These are phyloP conservation scores for Leptodermis oblonga DNA, from an alignment of 257 asterid genomes.

Conservation along the genomic window DNA sequence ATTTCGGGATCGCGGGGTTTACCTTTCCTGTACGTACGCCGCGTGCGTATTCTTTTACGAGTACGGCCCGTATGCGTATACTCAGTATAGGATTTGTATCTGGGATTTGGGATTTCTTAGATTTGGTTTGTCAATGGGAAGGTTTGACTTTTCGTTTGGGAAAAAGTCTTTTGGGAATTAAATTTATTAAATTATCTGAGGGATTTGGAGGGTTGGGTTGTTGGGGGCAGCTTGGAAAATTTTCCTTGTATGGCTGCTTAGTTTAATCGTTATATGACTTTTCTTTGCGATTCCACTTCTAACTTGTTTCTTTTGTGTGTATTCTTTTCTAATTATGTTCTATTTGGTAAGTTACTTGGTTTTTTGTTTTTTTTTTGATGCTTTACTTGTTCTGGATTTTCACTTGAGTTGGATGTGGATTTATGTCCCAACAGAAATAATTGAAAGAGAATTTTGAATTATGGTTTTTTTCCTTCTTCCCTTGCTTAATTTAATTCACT, in stretches of 20 bases:
- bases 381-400: not conserved
- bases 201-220: conserved; percentile 1
- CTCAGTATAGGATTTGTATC: not conserved
- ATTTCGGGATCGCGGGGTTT: conserved; percentile 9
- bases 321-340: not conserved
- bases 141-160: conserved; percentile 12
- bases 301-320: not conserved
- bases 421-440: not conserved
- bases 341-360: not conserved
- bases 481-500: not conserved
- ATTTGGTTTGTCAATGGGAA: conserved; percentile 9
- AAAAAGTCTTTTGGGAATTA: not conserved
- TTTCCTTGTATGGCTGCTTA: not conserved
- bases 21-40: conserved; percentile 1
- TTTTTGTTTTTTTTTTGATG: not conserved
- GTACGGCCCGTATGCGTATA: not conserved
- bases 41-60: not conserved
- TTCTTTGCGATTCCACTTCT: not conserved
- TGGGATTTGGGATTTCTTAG: not conserved
- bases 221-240: conserved; percentile 6
- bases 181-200: not conserved
- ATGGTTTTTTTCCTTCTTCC: not conserved
- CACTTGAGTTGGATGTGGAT: conserved; percentile 1
- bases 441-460: not conserved
- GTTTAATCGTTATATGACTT: not conserved